phyloP scores from a whole-genome alignment of 2,329 filamentous ascomycete species.

The Colletotrichum coccodes region DNA sequence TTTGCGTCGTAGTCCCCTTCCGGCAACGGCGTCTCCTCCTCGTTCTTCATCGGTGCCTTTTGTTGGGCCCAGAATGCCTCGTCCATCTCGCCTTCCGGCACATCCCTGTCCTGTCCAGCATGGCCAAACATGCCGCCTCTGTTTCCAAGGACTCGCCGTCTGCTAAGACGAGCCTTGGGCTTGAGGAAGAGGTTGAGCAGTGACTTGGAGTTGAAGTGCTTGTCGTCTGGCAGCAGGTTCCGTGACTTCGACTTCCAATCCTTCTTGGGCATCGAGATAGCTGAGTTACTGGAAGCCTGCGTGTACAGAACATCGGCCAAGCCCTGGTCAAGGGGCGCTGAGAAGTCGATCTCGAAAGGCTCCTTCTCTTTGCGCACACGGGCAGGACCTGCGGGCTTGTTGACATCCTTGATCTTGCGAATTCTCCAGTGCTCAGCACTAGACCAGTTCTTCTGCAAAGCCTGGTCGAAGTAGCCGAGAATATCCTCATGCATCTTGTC shows the following conservation, averaged over 20 bases:
- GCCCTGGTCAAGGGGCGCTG: conserved; percentile 75
- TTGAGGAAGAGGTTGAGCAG: conserved; percentile 92
- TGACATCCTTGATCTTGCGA: conserved; percentile 84
- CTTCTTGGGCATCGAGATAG: conserved; percentile 88
- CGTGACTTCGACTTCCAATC: conserved; percentile 95
- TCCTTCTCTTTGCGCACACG: conserved; percentile 93
- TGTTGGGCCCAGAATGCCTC: conserved; percentile 93
- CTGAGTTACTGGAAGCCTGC: conserved; percentile 80
- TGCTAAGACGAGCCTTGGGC: conserved; percentile 85
- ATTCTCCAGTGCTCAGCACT: conserved; percentile 99
- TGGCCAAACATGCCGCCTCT: conserved; percentile 53
- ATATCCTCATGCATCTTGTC: conserved; percentile 90
- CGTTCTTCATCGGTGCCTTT: conserved; percentile 60
- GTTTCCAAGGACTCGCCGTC: conserved; percentile 65
- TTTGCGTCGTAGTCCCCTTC: conserved; percentile 93
- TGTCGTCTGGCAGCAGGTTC: conserved; percentile 95
- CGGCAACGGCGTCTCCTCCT: conserved; percentile 66
- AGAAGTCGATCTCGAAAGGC: conserved; percentile 93
- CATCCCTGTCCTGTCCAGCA: conserved; percentile 57
- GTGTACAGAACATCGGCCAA: conserved; percentile 84
- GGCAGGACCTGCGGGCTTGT: conserved; percentile 69
- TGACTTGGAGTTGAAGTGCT: conserved; percentile 96
- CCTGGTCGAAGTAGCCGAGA: conserved; percentile 97
- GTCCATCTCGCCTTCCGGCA: conserved; percentile 83
- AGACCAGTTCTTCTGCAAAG: conserved; percentile 95